phyloP scores from a whole-genome alignment of 1,284 basidiomycete genomes.

The Puccinia novopanici region DNA sequence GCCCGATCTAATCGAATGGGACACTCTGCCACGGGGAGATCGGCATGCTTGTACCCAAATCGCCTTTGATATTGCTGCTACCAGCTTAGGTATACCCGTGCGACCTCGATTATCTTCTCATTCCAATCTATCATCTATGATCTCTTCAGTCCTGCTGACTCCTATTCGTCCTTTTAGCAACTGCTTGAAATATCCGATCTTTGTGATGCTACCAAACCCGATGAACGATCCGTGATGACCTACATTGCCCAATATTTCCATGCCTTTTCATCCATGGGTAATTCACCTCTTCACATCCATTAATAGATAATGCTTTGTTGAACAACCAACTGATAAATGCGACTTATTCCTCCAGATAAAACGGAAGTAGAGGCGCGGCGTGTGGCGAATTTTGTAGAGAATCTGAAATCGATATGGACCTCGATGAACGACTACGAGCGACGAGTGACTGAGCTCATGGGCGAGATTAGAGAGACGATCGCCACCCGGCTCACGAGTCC shows the following conservation, averaged over 20 bases:
- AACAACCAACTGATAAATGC: neutral
- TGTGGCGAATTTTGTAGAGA: constrained; percentile 91
- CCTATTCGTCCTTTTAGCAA: constrained; percentile 66
- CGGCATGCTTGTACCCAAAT: constrained; percentile 77
- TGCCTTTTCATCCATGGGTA: constrained; percentile 94
- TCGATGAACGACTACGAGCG: constrained; percentile 90
- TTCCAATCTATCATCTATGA: neutral
- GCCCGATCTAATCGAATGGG: constrained; percentile 87
- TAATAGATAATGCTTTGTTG: constrained; percentile 63
- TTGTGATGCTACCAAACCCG: constrained; percentile 82
- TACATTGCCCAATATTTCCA: constrained; percentile 96
- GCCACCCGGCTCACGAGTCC: constrained; percentile 60
- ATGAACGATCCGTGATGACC: constrained; percentile 94
- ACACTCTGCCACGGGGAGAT: constrained; percentile 74
- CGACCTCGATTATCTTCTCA: constrained; percentile 57
- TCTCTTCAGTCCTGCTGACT: constrained; percentile 30
- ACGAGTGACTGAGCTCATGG: constrained; percentile 64
- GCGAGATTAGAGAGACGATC: constrained; percentile 55
- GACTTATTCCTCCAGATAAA: constrained; percentile 68
- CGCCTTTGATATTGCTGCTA: constrained; percentile 81
- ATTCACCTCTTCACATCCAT: constrained; percentile 64
- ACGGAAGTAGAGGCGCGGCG: constrained; percentile 89
- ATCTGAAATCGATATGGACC: constrained; percentile 84
- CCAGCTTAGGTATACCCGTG: constrained; percentile 84
- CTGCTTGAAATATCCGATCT: constrained; percentile 93